A percentile compares a stretch with the other conserved stretches of the same genome.
Evolutionary conservation across 352 stramenopile genomes (phyloP).

Genomic region (Phytopythium litorale): DNA sequence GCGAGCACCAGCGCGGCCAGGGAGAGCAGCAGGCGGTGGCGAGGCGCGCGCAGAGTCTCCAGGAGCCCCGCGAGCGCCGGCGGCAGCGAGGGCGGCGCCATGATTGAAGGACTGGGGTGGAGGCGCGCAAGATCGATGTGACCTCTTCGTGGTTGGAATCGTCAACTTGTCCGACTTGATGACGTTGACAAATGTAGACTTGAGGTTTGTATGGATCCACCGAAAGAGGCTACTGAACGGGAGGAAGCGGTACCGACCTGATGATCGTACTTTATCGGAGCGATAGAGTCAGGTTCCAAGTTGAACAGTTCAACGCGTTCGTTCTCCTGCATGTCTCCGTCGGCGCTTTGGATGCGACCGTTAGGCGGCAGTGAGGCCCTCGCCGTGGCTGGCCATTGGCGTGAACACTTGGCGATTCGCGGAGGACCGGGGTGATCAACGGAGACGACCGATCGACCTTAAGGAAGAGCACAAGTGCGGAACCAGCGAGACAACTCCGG

Average conservation of each 20-base stretch:
- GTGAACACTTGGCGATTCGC: not conserved
- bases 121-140: too few species aligned
- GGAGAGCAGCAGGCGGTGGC: constrained; percentile 27
- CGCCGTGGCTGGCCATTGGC: not conserved
- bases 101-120: not conserved
- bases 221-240: not conserved
- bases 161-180: not conserved
- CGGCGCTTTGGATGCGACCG: not conserved
- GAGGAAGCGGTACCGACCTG: not conserved
- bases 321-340: not conserved
- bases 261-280: not conserved
- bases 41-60: constrained; percentile 20
- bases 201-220: not conserved
- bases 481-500: not conserved
- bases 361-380: not conserved
- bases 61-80: constrained; percentile 20
- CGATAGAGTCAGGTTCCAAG: not conserved
- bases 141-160: too few species aligned
- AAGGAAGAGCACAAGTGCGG: not conserved
- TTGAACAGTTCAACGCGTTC: not conserved
- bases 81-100: constrained; percentile 2
- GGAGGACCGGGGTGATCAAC: not conserved
- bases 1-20: constrained; percentile 36
- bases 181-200: not conserved
- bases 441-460: not conserved